Conservation (phyloP, 345 rosid species). For the rapeseed (Brassica napus) region DNA sequence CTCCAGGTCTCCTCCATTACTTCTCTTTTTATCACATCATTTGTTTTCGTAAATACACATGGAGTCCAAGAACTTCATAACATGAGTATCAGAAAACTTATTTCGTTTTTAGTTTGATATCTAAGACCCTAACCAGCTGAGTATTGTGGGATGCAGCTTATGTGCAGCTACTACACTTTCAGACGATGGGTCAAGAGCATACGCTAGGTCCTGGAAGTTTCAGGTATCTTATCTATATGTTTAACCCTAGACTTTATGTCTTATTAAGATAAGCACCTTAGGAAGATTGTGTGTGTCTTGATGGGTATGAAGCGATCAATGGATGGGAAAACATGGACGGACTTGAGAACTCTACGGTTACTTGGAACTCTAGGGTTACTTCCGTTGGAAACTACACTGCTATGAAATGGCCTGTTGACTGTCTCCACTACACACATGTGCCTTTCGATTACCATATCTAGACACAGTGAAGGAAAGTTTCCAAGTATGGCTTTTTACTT, state of each 20-base stretch:
- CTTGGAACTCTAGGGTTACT: slow-evolving; percentile 85
- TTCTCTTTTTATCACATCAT: slow-evolving; percentile 2
- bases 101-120: background rate
- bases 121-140: background rate
- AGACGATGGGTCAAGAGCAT: slow-evolving; percentile 88
- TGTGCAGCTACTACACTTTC: slow-evolving; percentile 89
- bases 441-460: too few species aligned
- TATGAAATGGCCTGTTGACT: slow-evolving; percentile 5
- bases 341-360: slow-evolving; percentile 75
- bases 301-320: slow-evolving; percentile 58
- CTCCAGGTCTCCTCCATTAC: slow-evolving; percentile 63
- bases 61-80: background rate
- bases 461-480: too few species aligned
- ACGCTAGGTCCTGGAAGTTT: slow-evolving; percentile 70
- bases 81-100: background rate
- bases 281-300: background rate
- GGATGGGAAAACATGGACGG: slow-evolving; percentile 73
- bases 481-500: background rate
- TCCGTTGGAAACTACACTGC: slow-evolving; percentile 39
- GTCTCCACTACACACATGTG: background rate
- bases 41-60: background rate
- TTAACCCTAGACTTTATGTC: background rate
- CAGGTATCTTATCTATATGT: slow-evolving; percentile 54
- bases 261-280: slow-evolving; percentile 13
- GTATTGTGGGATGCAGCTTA: slow-evolving; percentile 59